These are phyloP conservation scores for Pseudocercospora macadamiae DNA, from an alignment of 2,329 filamentous ascomycete species.

Conservation along the genomic window DNA sequence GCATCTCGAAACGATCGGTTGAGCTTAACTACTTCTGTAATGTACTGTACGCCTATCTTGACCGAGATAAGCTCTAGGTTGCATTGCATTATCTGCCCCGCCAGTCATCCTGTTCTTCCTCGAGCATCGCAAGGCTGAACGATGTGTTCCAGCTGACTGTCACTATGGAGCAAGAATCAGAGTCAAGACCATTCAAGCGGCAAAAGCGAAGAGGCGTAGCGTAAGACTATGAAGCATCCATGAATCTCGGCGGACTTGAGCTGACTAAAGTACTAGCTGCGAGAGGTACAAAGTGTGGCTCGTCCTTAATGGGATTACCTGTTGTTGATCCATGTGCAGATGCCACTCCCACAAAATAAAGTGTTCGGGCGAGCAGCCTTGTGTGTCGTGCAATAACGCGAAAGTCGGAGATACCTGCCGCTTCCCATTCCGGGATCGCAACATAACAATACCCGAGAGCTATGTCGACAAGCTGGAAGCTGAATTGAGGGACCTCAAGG, in stretches of 20 bases:
- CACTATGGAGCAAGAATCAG: not conserved
- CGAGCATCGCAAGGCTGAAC: too few species aligned
- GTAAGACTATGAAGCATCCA: too few species aligned
- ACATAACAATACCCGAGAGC: constrained; percentile 30
- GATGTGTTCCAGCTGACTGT: too few species aligned
- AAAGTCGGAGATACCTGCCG: constrained; percentile 25
- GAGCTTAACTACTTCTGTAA: not conserved
- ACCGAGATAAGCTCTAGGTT: not conserved
- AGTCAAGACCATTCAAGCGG: constrained; percentile 15
- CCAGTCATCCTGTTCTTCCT: not conserved
- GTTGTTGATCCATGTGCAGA: too few species aligned
- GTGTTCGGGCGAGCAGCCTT: constrained; percentile 33
- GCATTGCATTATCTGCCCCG: not conserved
- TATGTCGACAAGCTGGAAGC: constrained; percentile 31
- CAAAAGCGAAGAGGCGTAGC: constrained; percentile 23
- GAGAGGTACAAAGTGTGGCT: too few species aligned
- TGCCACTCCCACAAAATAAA: constrained; percentile 35
- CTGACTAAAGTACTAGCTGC: too few species aligned
- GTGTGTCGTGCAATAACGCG: constrained; percentile 26
- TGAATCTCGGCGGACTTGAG: too few species aligned
- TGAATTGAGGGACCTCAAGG: constrained; percentile 24
- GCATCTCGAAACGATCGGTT: too few species aligned
- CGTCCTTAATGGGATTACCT: constrained; percentile 22
- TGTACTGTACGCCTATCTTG: not conserved
- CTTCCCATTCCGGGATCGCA: constrained; percentile 30